Conservation (phyloP, 139 green algal genomes). For the Trebouxia sp. region DNA sequence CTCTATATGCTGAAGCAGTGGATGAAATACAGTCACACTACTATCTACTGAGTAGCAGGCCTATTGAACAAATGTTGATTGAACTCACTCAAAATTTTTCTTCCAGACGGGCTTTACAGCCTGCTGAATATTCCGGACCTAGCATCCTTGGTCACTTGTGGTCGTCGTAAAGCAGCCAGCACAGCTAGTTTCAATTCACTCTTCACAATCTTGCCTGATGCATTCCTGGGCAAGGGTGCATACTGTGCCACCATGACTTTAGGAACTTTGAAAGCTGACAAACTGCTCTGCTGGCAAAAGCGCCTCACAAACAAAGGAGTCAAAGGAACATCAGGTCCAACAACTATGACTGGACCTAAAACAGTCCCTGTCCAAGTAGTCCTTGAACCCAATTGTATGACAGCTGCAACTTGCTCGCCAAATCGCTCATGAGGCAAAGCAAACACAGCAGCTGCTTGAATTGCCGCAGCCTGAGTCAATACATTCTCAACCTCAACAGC, state of each 20-base stretch:
- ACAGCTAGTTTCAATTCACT: slow-evolving; percentile 33
- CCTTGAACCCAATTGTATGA: background rate
- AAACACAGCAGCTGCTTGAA: slow-evolving; percentile 76
- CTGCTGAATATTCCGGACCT: too few relatives aligned
- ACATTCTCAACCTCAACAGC: slow-evolving; percentile 67
- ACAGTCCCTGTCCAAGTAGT: slow-evolving; percentile 17
- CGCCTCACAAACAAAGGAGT: slow-evolving; percentile 41
- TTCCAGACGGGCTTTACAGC: too few relatives aligned
- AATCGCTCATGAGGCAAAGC: slow-evolving; percentile 74
- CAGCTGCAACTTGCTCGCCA: slow-evolving; percentile 62
- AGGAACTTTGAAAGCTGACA: slow-evolving; percentile 75
- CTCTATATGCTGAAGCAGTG: too few relatives aligned
- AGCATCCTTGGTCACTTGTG: too few relatives aligned
- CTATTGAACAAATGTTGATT: too few relatives aligned
- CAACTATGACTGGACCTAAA: background rate
- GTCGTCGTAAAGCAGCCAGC: background rate
- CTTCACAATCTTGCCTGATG: slow-evolving; percentile 75
- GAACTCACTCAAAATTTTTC: too few relatives aligned
- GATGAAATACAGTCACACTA: too few relatives aligned
- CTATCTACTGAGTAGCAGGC: too few relatives aligned
- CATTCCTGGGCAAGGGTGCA: slow-evolving; percentile 56
- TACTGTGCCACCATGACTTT: slow-evolving; percentile 33
- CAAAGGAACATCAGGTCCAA: background rate
- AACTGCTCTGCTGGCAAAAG: slow-evolving; percentile 48
- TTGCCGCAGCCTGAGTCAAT: slow-evolving; percentile 48